Evolutionary conservation across 371 early-diverging fungal species (phyloP).

Genomic region (Sporodiniella umbellata): DNA sequence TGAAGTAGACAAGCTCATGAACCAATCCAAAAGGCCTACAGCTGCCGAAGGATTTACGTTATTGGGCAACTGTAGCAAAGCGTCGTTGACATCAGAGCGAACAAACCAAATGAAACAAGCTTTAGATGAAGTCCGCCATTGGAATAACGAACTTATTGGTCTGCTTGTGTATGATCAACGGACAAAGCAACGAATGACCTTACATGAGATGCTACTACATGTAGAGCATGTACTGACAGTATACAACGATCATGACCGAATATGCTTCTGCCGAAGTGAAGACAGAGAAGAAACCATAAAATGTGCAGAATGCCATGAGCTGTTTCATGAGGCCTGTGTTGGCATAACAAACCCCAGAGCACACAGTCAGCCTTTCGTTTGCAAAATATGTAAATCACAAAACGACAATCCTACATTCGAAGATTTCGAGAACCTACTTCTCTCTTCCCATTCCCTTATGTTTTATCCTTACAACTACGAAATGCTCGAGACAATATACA

Average conservation of each 20-base stretch:
- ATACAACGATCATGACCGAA: slow-evolving; percentile 17
- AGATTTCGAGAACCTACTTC: slow-evolving; percentile 38
- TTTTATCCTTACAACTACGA: slow-evolving; percentile 58
- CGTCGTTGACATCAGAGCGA: slow-evolving; percentile 10
- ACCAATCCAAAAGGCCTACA: slow-evolving; percentile 7
- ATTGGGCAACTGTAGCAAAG: slow-evolving; percentile 5
- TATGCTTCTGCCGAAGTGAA: slow-evolving; percentile 61
- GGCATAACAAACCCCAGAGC: slow-evolving; percentile 58
- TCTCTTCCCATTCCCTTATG: slow-evolving; percentile 41
- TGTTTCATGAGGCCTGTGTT: slow-evolving; percentile 79
- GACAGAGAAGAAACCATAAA: slow-evolving; percentile 73
- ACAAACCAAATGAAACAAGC: slow-evolving; percentile 3
- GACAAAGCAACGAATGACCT: slow-evolving; percentile 7
- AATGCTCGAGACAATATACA: slow-evolving; percentile 48
- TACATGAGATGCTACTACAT: slow-evolving; percentile 11
- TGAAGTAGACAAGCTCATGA: slow-evolving; percentile 8
- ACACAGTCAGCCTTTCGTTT: slow-evolving; percentile 57
- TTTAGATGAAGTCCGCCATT: slow-evolving; percentile 1
- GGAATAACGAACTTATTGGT: slow-evolving; percentile 12
- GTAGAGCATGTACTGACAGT: slow-evolving; percentile 6
- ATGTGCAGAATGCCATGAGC: slow-evolving; percentile 77
- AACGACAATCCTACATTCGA: slow-evolving; percentile 42
- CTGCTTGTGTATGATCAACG: slow-evolving; percentile 17
- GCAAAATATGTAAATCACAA: slow-evolving; percentile 56
- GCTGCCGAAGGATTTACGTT: slow-evolving; percentile 6